A percentile compares a stretch with the other conserved stretches of the same genome.
phyloP scores from a whole-genome alignment of 148 eudicot genomes.

The Spergularia bocconei region DNA sequence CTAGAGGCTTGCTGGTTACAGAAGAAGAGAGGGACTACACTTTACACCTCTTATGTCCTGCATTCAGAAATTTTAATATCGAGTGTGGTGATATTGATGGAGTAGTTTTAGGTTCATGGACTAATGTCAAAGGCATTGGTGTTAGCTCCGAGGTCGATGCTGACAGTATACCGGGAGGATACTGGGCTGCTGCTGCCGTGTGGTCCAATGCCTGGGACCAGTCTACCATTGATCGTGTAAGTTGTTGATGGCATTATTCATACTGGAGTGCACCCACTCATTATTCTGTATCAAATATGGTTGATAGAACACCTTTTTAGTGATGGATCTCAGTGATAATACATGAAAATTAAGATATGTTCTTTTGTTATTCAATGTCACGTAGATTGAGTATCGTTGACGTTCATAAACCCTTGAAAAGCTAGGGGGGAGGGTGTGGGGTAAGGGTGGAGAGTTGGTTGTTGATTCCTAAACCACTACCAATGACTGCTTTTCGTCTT shows the following conservation, averaged over 20 bases:
- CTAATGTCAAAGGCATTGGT: slow-evolving; percentile 37
- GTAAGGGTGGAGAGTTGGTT: too few relatives aligned
- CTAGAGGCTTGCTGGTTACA: slow-evolving; percentile 30
- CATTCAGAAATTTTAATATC: slow-evolving; percentile 40
- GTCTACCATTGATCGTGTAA: slow-evolving; percentile 83
- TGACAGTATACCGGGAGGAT: slow-evolving; percentile 58
- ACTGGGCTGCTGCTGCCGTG: slow-evolving; percentile 92
- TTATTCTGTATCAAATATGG: background rate
- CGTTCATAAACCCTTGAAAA: too few relatives aligned
- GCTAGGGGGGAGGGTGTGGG: background rate
- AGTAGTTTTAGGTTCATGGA: slow-evolving; percentile 89
- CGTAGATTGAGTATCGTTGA: background rate
- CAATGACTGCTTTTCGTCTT: background rate
- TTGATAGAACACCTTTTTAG: background rate
- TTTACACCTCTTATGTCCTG: slow-evolving; percentile 38
- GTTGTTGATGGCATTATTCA: slow-evolving; percentile 26
- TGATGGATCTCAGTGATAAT: background rate
- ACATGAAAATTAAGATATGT: background rate
- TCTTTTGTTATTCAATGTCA: background rate
- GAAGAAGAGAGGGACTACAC: slow-evolving; percentile 37
- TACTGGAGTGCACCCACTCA: background rate
- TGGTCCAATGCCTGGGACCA: slow-evolving; percentile 97
- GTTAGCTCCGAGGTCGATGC: slow-evolving; percentile 47
- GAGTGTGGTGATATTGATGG: slow-evolving; percentile 88
- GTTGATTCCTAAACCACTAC: background rate